Conservation (phyloP, 495 filamentous ascomycete genomes). For the Neurospora intermedia region DNA sequence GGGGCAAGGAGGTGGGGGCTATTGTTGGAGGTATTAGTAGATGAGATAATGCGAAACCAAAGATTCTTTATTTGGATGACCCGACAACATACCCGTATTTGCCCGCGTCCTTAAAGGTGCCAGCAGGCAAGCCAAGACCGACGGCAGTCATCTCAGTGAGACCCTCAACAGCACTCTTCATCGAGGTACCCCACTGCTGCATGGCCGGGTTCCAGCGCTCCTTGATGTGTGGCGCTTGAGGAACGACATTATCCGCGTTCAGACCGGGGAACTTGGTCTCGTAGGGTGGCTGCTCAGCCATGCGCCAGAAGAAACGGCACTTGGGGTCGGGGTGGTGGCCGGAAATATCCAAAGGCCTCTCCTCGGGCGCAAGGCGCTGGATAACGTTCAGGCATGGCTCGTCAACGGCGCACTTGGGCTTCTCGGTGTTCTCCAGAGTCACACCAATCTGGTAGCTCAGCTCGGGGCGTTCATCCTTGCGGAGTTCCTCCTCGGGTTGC, state of each 20-base stretch:
- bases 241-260: constrained; percentile 35
- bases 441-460: constrained; percentile 42
- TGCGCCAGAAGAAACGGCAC: constrained; percentile 41
- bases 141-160: constrained; percentile 39
- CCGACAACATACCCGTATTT: constrained; percentile 30
- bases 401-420: constrained; percentile 43
- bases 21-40: not conserved
- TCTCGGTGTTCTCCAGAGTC: constrained; percentile 44
- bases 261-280: constrained; percentile 34
- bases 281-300: constrained; percentile 36
- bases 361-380: constrained; percentile 30
- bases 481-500: constrained; percentile 31
- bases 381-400: constrained; percentile 41
- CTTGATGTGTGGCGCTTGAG: constrained; percentile 29
- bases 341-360: constrained; percentile 38
- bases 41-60: no score
- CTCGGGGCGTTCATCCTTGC: constrained; percentile 37
- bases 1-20: constrained; percentile 43
- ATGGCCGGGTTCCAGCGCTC: constrained; percentile 34
- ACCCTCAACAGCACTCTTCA: constrained; percentile 41
- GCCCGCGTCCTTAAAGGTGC: constrained; percentile 36
- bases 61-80: no score
- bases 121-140: constrained; percentile 33
- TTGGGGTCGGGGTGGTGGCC: constrained; percentile 38
- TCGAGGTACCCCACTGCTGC: constrained; percentile 38